Evolutionary conservation across 2,329 filamentous ascomycete genomes (phyloP), one percentile per base, ranked within the genome.

Genomic region (Ceratocystis albifundus): DNA sequence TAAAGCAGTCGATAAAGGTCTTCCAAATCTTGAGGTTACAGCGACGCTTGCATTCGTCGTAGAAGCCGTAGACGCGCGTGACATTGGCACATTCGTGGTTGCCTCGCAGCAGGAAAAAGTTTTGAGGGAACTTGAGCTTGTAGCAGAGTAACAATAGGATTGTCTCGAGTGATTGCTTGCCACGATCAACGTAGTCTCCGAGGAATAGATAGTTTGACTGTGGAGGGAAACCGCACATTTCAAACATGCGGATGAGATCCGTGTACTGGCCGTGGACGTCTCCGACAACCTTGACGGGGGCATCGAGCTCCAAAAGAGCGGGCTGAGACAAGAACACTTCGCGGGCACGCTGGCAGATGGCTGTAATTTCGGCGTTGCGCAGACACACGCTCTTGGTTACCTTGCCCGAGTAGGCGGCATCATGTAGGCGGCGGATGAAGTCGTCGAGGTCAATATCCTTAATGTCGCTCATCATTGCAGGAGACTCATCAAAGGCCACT

Each of bases 21-120:
- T 97, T 97, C 93, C 93, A 97, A 66, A 96, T 86, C 79, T 96
- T 96, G 75, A 96, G 90, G 74, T 96, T 96, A 79, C 89, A 96
- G 69, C 93, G 84, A 70, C 93, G 84, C 79, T 97, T 97, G 82
- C 93, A 97, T 75, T 97, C 93, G 73, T 97, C 93, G 78, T 97
- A 97, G 76, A 97, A 97, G 1, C 93, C 93, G 75, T 96, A 96
- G 45, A 97, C 90, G 68, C 93, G 84, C 15, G 91, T 97, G 65
- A 97, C 91, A 71, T 96, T 96, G 71, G 93, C 93, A 76, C 93
- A 96, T 76, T 97, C 93, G 76, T 97, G 93, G 74, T 97, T 97
- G 66, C 93, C 93, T 67, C 93, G 87, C 25, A 97, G 80, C 61
- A 97, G 79, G 77, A 97, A 97, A 77, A 97, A 97, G 78, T 97